phyloP scores from a whole-genome alignment of 768 basidiomycete genomes.

The Hygrophorus pudorinus region DNA sequence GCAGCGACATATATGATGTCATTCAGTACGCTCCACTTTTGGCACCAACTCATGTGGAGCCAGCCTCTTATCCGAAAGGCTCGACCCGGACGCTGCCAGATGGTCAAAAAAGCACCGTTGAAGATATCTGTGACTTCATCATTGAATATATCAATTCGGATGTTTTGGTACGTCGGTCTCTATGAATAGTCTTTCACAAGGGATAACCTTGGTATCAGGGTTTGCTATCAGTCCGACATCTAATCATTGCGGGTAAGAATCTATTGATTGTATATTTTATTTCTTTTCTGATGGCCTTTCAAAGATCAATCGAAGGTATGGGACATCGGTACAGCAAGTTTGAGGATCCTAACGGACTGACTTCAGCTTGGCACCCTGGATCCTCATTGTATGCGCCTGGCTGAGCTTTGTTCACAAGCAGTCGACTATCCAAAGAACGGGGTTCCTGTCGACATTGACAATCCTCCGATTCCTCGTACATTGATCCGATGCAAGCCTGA shows the following conservation, averaged over 20 bases:
- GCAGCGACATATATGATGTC: constrained; percentile 58
- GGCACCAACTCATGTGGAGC: constrained; percentile 35
- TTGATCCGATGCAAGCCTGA: constrained; percentile 68
- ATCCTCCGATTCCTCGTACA: constrained; percentile 33
- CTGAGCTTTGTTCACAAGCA: constrained; percentile 55
- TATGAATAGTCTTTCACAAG: background rate
- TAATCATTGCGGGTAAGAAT: constrained; percentile 58
- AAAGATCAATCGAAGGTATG: constrained; percentile 64
- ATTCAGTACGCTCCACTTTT: constrained; percentile 46
- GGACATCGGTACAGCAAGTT: background rate
- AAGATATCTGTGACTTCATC: constrained; percentile 72
- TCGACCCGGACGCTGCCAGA: constrained; percentile 27
- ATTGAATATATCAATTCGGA: constrained; percentile 81
- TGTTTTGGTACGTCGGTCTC: constrained; percentile 44
- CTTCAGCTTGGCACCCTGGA: constrained; percentile 54
- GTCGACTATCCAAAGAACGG: constrained; percentile 81
- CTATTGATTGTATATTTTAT: background rate
- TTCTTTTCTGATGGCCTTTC: background rate
- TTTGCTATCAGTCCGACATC: constrained; percentile 54
- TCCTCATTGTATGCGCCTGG: constrained; percentile 43
- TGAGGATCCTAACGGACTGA: background rate
- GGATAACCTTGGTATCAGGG: constrained; percentile 28
- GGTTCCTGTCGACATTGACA: constrained; percentile 44
- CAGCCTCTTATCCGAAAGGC: constrained; percentile 37
- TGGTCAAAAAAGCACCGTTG: constrained; percentile 42